phyloP scores from a whole-genome alignment of 1,284 basidiomycete species.

The Ceratobasidium sp. region DNA sequence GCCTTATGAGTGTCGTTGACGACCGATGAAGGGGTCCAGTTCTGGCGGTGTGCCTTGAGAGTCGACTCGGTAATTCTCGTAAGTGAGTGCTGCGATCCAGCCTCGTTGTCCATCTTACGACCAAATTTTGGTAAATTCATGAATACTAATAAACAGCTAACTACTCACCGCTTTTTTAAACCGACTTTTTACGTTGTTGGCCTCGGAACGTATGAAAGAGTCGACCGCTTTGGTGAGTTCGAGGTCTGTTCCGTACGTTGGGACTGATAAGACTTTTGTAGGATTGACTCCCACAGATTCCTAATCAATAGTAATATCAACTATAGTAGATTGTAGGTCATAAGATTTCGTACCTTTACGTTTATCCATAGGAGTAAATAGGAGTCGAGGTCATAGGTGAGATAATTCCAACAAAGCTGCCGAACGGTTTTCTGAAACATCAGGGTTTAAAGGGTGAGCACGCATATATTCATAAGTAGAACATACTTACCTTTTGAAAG shows the following conservation, averaged over 20 bases:
- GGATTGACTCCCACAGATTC: not conserved
- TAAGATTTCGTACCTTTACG: no score
- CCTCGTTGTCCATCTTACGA: not conserved
- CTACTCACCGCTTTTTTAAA: not conserved
- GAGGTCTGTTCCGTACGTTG: not conserved
- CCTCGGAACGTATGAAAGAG: not conserved
- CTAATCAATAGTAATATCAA: no score
- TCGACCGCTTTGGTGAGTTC: not conserved
- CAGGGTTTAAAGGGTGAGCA: no score
- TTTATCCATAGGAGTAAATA: no score
- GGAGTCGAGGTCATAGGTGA: no score
- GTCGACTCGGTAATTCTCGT: not conserved
- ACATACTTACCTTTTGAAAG: not conserved
- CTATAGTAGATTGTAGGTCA: no score
- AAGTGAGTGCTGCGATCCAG: not conserved
- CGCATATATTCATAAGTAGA: no score
- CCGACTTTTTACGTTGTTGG: not conserved
- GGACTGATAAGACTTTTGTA: not conserved
- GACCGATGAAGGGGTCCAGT: not conserved
- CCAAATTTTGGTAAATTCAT: not conserved
- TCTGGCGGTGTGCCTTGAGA: not conserved
- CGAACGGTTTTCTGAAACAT: no score
- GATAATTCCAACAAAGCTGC: no score
- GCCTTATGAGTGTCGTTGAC: slow-evolving; percentile 8
- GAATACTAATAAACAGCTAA: not conserved